Percentiles rank a stretch among this genome's conserved stretches.
Evolutionary conservation across 1,284 basidiomycete genomes (phyloP).

Genomic region (Rhodotorula sp.): DNA sequence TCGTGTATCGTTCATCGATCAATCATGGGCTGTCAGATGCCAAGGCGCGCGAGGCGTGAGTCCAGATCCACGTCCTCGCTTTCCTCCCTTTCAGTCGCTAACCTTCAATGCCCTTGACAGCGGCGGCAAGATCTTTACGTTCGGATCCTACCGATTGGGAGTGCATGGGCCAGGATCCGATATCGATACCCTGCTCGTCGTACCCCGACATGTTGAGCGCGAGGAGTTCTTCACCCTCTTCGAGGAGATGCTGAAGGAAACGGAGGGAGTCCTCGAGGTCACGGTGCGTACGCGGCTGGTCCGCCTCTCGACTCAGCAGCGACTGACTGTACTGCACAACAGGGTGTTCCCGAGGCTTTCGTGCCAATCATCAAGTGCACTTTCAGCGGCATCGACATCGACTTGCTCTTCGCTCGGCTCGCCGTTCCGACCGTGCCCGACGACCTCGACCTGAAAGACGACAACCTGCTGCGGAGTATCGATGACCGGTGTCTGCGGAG

Average conservation of each 20-base stretch:
- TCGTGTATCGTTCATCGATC: constrained; percentile 81
- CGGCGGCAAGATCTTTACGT: constrained; percentile 98
- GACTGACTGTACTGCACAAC: constrained; percentile 1
- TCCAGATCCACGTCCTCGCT: neutral
- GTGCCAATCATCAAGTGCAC: constrained; percentile 93
- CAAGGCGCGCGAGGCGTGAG: constrained; percentile 39
- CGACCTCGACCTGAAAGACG: constrained; percentile 82
- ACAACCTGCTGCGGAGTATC: constrained; percentile 85
- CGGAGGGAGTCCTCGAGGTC: constrained; percentile 84
- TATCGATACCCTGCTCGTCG: constrained; percentile 98
- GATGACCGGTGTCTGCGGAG: constrained; percentile 94
- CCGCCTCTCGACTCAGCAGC: constrained; percentile 41
- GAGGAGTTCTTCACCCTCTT: constrained; percentile 96
- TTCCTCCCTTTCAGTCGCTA: neutral
- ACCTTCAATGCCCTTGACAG: constrained; percentile 56
- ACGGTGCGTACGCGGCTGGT: constrained; percentile 74
- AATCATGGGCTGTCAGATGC: constrained; percentile 42
- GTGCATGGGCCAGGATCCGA: constrained; percentile 95
- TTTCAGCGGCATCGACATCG: constrained; percentile 88
- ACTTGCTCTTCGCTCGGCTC: constrained; percentile 83
- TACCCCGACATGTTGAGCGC: constrained; percentile 89
- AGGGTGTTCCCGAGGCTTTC: constrained; percentile 94
- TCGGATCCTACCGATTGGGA: constrained; percentile 79
- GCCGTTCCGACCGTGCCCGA: constrained; percentile 84
- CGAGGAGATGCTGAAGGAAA: constrained; percentile 79